Percentiles rank a stretch among this genome's conserved stretches.
Evolutionary conservation across 176 grass and related monocot species (phyloP).

Genomic region (Miscanthus lutarioriparius): DNA sequence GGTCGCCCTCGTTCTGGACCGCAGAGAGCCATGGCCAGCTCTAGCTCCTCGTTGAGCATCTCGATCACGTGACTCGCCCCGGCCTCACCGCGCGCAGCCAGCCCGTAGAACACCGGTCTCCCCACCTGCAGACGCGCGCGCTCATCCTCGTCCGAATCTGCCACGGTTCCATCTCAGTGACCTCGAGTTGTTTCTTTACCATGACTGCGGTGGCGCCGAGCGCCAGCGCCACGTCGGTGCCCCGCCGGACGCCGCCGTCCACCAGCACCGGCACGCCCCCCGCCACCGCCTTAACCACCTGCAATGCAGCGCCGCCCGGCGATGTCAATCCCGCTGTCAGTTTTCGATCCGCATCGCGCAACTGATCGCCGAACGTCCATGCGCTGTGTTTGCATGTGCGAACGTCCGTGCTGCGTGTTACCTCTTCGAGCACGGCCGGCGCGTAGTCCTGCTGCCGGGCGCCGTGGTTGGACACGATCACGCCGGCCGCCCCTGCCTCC

Average conservation of each 20-base stretch:
- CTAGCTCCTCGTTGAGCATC: no score
- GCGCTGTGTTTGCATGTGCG: no score
- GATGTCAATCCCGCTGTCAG: background rate
- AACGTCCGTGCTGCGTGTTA: background rate
- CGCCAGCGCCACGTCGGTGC: constrained; percentile 84
- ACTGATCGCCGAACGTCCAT: no score
- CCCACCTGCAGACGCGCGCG: constrained; percentile 49
- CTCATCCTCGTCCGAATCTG: no score
- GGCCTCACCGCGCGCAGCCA: constrained; percentile 30
- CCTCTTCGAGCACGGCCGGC: no score
- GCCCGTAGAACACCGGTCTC: constrained; percentile 61
- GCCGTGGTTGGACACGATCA: constrained; percentile 29
- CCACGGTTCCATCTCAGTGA: no score
- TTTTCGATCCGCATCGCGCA: no score
- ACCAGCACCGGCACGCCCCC: constrained; percentile 71
- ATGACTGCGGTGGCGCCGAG: constrained; percentile 72
- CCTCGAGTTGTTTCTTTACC: constrained; percentile 17
- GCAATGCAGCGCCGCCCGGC: background rate
- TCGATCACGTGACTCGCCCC: no score
- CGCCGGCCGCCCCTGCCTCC: constrained; percentile 49
- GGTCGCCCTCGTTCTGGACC: background rate
- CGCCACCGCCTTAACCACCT: constrained; percentile 77
- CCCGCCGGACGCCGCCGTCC: constrained; percentile 75
- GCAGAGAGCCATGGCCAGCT: no score
- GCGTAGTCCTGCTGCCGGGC: no score